Evolutionary conservation across 2,329 filamentous ascomycete species (phyloP).

Genomic region (Colletotrichum filicis): DNA sequence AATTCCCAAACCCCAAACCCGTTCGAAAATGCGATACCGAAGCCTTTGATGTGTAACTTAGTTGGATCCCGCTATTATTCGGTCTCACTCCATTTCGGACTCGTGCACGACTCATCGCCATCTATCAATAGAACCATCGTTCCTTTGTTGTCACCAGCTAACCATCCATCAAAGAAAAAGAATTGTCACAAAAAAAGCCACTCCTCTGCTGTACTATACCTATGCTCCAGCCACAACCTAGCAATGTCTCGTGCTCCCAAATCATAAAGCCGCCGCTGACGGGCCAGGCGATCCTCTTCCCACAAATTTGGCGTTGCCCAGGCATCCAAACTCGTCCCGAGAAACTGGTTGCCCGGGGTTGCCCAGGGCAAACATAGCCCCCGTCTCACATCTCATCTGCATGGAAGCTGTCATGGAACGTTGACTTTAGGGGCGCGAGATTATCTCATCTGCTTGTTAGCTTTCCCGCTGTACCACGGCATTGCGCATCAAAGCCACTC

Average conservation of each 20-base stretch:
- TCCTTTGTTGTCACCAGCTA: background rate
- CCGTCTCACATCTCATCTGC: background rate
- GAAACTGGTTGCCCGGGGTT: conserved; percentile 15
- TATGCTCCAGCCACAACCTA: background rate
- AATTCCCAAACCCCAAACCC: too few relatives aligned
- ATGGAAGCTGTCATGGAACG: conserved; percentile 19
- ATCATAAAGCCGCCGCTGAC: background rate
- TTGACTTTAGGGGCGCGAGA: background rate
- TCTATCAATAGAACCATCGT: background rate
- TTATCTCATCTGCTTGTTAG: background rate
- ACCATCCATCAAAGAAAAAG: background rate
- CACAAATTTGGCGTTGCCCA: background rate
- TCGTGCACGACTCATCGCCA: background rate
- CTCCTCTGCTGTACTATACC: background rate
- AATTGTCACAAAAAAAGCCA: background rate
- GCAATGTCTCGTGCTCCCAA: background rate
- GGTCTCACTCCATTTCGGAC: background rate
- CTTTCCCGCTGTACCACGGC: background rate
- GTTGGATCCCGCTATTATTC: background rate
- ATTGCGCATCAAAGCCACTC: background rate
- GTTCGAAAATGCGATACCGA: background rate
- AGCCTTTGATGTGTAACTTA: background rate
- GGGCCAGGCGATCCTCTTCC: background rate
- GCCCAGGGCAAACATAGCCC: background rate
- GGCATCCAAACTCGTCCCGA: conserved; percentile 10